phyloP scores from a whole-genome alignment of 306 rosid species.

The Dalbergia oliveri region DNA sequence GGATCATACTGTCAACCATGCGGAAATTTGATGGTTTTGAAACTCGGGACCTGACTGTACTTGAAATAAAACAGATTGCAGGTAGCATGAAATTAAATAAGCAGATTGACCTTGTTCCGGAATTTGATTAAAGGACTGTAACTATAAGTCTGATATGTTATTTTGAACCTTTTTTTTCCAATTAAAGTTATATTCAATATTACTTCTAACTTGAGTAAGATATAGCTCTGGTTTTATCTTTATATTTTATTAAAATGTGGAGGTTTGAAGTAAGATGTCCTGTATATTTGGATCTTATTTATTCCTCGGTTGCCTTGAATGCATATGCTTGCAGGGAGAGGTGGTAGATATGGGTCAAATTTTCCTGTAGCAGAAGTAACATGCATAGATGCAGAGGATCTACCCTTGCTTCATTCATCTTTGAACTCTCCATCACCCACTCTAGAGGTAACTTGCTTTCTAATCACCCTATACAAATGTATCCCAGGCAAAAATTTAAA shows the following conservation, averaged over 20 bases:
- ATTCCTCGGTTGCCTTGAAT: slow-evolving; percentile 44
- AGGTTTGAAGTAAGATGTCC: slow-evolving; percentile 33
- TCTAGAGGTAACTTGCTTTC: slow-evolving; percentile 67
- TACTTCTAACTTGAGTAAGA: neutral
- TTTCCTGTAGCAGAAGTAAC: slow-evolving; percentile 92
- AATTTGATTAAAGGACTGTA: slow-evolving; percentile 36
- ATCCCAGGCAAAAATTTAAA: too few species aligned
- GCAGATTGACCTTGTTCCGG: slow-evolving; percentile 12
- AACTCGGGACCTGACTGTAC: slow-evolving; percentile 75
- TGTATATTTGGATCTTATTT: slow-evolving; percentile 28
- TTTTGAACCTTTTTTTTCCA: slow-evolving; percentile 18
- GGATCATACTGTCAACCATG: slow-evolving; percentile 90
- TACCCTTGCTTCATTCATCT: slow-evolving; percentile 85
- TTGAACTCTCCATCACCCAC: slow-evolving; percentile 76
- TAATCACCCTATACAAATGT: slow-evolving; percentile 18
- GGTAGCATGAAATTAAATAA: slow-evolving; percentile 55
- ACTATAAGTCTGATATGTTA: slow-evolving; percentile 8
- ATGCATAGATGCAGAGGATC: slow-evolving; percentile 69
- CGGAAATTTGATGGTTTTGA: slow-evolving; percentile 84
- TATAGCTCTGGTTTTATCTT: neutral
- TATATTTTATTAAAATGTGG: slow-evolving; percentile 24
- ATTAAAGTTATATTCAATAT: slow-evolving; percentile 2
- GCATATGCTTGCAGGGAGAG: slow-evolving; percentile 81
- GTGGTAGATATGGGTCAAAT: slow-evolving; percentile 92
- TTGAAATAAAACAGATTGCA: slow-evolving; percentile 95